Conservation (phyloP, 2,329 filamentous ascomycete genomes). For the Fusarium cyanostomum region DNA sequence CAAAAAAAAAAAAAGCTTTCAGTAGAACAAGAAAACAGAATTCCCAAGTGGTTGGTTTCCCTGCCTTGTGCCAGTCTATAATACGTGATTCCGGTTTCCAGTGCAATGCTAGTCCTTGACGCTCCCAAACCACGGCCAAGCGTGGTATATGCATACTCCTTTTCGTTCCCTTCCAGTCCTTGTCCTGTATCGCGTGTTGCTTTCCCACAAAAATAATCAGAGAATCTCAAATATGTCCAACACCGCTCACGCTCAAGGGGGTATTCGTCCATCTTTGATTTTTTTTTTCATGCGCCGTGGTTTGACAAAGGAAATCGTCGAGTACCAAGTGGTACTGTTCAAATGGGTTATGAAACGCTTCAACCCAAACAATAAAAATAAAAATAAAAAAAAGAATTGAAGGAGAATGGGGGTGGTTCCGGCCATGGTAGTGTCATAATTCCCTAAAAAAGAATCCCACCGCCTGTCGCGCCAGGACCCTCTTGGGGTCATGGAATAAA, state of each 20-base stretch:
- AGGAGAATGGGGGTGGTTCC: slow-evolving; percentile 17
- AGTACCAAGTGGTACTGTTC: slow-evolving; percentile 31
- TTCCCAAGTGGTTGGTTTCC: slow-evolving; percentile 40
- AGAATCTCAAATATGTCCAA: slow-evolving; percentile 38
- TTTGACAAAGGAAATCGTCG: slow-evolving; percentile 40
- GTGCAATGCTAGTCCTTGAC: slow-evolving; percentile 40
- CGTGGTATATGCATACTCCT: slow-evolving; percentile 42
- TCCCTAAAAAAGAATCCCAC: slow-evolving; percentile 23
- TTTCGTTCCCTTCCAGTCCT: slow-evolving; percentile 37
- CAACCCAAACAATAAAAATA: slow-evolving; percentile 17
- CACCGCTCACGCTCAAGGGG: slow-evolving; percentile 43
- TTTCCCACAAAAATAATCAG: slow-evolving; percentile 31
- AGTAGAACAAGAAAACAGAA: slow-evolving; percentile 31
- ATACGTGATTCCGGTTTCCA: slow-evolving; percentile 39
- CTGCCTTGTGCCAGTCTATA: slow-evolving; percentile 44
- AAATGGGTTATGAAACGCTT: slow-evolving; percentile 34
- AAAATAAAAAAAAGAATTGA: slow-evolving; percentile 8
- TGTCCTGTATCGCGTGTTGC: slow-evolving; percentile 28
- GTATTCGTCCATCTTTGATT: slow-evolving; percentile 46
- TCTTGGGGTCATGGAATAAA: slow-evolving; percentile 32
- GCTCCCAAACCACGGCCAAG: slow-evolving; percentile 40
- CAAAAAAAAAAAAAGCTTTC: slow-evolving; percentile 32
- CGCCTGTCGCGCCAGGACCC: slow-evolving; percentile 34
- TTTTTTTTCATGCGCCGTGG: slow-evolving; percentile 46
- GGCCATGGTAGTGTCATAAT: slow-evolving; percentile 31